A percentile compares a stretch with the other conserved stretches of the same genome.
Conservation (phyloP, 305 asterid species). For the Fraxinus dipetala region DNA sequence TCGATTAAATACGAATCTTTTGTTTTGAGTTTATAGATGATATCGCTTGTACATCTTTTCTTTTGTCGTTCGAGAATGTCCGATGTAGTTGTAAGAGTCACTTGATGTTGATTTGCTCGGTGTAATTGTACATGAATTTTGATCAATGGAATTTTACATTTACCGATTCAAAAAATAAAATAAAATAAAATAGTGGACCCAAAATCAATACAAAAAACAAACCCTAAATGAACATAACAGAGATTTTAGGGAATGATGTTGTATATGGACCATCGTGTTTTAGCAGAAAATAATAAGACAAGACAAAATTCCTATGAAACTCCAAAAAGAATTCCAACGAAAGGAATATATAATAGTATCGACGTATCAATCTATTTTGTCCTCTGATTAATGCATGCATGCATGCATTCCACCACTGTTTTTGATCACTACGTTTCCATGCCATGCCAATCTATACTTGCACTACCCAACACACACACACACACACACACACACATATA, state of each 20-base stretch:
- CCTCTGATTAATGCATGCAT: constrained; percentile 17
- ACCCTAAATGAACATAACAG: background rate
- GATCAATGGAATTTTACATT: no score
- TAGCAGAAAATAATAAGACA: background rate
- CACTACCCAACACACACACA: background rate
- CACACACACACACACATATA: no score
- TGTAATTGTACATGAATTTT: no score
- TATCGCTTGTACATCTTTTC: no score
- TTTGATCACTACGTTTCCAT: constrained; percentile 29
- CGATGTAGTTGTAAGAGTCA: no score
- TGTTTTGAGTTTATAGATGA: no score
- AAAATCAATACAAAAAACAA: background rate
- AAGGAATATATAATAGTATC: background rate
- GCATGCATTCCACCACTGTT: constrained; percentile 29
- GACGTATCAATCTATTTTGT: background rate
- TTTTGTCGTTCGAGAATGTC: no score
- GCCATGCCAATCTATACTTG: constrained; percentile 26
- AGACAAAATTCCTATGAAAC: background rate
- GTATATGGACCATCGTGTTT: background rate
- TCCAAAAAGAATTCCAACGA: background rate
- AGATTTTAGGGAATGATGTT: background rate
- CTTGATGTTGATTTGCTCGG: no score
- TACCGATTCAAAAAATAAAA: no score
- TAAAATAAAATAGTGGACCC: background rate
- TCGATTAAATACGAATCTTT: no score